A percentile compares a stretch with the other conserved stretches of the same genome.
Evolutionary conservation across 2,329 filamentous ascomycete species (phyloP).

Genomic region (Elsinoe batatas): DNA sequence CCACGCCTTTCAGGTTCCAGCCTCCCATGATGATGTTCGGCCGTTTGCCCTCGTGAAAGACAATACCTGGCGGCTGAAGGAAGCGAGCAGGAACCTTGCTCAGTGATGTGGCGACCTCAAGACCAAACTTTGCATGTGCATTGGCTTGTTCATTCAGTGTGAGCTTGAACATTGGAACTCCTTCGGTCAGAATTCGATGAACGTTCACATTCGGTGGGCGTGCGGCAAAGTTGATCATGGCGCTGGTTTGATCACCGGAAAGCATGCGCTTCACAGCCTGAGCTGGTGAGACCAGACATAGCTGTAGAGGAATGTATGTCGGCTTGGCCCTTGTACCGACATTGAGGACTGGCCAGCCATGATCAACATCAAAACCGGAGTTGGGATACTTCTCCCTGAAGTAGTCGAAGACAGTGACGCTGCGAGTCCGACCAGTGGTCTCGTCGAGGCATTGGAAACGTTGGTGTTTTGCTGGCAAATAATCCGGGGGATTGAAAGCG

Average conservation of each 20-base stretch:
- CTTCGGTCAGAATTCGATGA: slow-evolving; percentile 43
- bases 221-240: slow-evolving; percentile 66
- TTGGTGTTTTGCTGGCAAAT: slow-evolving; percentile 29
- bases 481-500: slow-evolving; percentile 32
- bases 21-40: slow-evolving; percentile 19
- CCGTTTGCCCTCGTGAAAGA: slow-evolving; percentile 40
- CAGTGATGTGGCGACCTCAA: slow-evolving; percentile 51
- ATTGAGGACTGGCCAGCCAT: slow-evolving; percentile 42
- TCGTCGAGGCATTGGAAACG: slow-evolving; percentile 41
- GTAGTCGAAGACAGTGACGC: slow-evolving; percentile 45
- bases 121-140: slow-evolving; percentile 44
- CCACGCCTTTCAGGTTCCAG: slow-evolving; percentile 33
- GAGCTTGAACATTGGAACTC: slow-evolving; percentile 6
- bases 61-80: slow-evolving; percentile 49
- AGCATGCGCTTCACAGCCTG: slow-evolving; percentile 55
- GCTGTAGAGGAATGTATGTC: slow-evolving; percentile 56
- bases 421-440: slow-evolving; percentile 21
- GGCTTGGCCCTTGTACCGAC: slow-evolving; percentile 49
- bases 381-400: slow-evolving; percentile 37
- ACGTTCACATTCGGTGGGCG: slow-evolving; percentile 58
- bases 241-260: slow-evolving; percentile 48
- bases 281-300: slow-evolving; percentile 53
- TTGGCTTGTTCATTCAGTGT: not conserved
- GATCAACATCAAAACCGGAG: slow-evolving; percentile 41
- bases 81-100: slow-evolving; percentile 66